phyloP scores from a whole-genome alignment of 768 basidiomycete species.

The Boletus rubescentipes region DNA sequence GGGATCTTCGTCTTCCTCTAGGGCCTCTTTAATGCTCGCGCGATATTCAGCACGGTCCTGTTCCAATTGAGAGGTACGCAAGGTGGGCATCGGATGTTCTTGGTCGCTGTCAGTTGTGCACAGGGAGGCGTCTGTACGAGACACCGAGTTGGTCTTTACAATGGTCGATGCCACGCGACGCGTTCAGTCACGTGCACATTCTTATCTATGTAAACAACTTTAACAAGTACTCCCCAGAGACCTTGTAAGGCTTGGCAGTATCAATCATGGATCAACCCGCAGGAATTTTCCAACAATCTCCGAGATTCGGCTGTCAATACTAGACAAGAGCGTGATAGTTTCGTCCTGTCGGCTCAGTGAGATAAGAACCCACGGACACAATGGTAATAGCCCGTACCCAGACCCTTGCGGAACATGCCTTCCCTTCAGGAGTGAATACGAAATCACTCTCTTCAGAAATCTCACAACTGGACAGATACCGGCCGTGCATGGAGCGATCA shows the following conservation, averaged over 20 bases:
- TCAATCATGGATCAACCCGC: not conserved
- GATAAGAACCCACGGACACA: not conserved
- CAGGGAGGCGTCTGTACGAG: not conserved
- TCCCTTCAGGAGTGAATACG: slow-evolving; percentile 28
- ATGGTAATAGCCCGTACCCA: slow-evolving; percentile 30
- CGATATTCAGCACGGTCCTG: slow-evolving; percentile 34
- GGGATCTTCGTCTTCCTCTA: slow-evolving; percentile 80
- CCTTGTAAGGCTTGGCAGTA: too few relatives aligned
- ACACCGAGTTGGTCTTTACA: slow-evolving; percentile 10
- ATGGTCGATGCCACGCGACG: slow-evolving; percentile 30
- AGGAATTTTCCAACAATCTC: slow-evolving; percentile 19
- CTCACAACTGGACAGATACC: slow-evolving; percentile 27
- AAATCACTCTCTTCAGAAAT: slow-evolving; percentile 33
- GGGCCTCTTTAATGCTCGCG: slow-evolving; percentile 47
- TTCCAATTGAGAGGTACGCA: slow-evolving; percentile 28
- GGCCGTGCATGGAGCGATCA: slow-evolving; percentile 28
- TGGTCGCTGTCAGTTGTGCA: slow-evolving; percentile 5
- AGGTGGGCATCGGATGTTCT: slow-evolving; percentile 21
- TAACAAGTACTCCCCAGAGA: too few relatives aligned
- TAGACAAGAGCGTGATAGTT: slow-evolving; percentile 19
- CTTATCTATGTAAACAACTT: too few relatives aligned
- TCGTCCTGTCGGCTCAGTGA: slow-evolving; percentile 18
- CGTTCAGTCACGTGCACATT: slow-evolving; percentile 32
- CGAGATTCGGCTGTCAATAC: slow-evolving; percentile 21
- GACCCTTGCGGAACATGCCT: slow-evolving; percentile 25